Evolutionary conservation across 176 grass and related monocot genomes (phyloP).

Genomic region (Tuctoria greenei): DNA sequence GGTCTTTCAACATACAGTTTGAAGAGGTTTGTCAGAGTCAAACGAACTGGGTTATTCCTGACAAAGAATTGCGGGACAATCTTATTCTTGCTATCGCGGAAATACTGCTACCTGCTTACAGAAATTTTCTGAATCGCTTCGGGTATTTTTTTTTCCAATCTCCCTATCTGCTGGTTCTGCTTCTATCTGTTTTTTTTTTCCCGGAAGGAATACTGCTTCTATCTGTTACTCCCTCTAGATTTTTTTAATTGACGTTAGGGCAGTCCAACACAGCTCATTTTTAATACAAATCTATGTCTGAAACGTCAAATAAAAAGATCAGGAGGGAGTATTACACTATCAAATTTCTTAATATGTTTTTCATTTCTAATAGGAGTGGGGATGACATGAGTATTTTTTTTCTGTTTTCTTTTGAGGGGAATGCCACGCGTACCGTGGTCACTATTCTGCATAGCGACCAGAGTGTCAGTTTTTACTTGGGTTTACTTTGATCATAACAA

Average conservation of each 20-base stretch:
- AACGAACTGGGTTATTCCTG: conserved; percentile 62
- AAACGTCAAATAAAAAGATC: too few relatives aligned
- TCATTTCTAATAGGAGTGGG: neutral
- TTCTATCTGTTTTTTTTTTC: neutral
- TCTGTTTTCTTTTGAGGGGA: neutral
- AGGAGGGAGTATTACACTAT: neutral
- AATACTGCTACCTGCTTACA: conserved; percentile 77
- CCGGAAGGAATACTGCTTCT: neutral
- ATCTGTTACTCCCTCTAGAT: too few relatives aligned
- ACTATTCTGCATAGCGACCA: neutral
- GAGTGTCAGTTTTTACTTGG: neutral
- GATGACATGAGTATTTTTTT: neutral
- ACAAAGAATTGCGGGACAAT: conserved; percentile 53
- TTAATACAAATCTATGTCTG: too few relatives aligned
- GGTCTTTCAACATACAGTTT: conserved; percentile 58
- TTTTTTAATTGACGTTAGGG: too few relatives aligned
- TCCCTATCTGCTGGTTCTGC: neutral
- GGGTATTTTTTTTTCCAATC: conserved; percentile 38
- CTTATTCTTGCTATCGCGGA: conserved; percentile 65
- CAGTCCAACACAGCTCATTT: too few relatives aligned
- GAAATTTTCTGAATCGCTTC: conserved; percentile 59
- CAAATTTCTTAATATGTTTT: neutral
- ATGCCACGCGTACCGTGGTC: neutral
- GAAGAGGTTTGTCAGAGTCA: conserved; percentile 65
- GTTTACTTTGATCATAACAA: conserved; percentile 5